phyloP scores from a whole-genome alignment of 1,284 basidiomycete genomes.

The Peniophora sp. region DNA sequence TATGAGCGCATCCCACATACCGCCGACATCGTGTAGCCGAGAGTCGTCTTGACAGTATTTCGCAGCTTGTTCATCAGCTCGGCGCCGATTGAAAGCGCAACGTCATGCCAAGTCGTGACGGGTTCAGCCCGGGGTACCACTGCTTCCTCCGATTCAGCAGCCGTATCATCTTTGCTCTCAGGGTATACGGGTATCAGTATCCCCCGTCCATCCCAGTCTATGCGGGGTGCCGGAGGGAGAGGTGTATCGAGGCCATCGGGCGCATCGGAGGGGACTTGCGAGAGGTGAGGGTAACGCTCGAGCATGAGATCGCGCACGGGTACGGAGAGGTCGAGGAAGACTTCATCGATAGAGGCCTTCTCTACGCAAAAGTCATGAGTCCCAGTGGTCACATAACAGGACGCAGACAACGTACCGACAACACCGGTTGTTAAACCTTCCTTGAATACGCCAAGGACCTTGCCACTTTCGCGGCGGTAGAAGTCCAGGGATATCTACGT shows the following conservation, averaged over 20 bases:
- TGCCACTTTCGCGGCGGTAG: slow-evolving; percentile 86
- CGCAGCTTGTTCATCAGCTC: slow-evolving; percentile 80
- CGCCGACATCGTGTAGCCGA: slow-evolving; percentile 94
- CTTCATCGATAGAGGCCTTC: slow-evolving; percentile 79
- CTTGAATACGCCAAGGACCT: slow-evolving; percentile 84
- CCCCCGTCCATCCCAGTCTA: slow-evolving; percentile 63
- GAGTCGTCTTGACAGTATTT: slow-evolving; percentile 56
- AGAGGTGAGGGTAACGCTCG: slow-evolving; percentile 70
- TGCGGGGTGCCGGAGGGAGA: slow-evolving; percentile 70
- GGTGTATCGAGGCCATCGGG: slow-evolving; percentile 72
- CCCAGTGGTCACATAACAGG: background rate
- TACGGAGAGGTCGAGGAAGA: slow-evolving; percentile 83
- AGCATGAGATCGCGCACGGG: slow-evolving; percentile 71
- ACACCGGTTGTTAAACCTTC: slow-evolving; percentile 68
- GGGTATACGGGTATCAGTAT: slow-evolving; percentile 63
- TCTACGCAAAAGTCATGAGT: slow-evolving; percentile 37
- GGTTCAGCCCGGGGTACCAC: background rate
- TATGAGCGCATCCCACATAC: slow-evolving; percentile 33
- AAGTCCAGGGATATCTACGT: slow-evolving; percentile 89
- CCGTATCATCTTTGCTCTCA: slow-evolving; percentile 20
- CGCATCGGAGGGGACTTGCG: slow-evolving; percentile 58
- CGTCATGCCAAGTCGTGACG: slow-evolving; percentile 82
- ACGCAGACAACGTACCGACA: slow-evolving; percentile 39
- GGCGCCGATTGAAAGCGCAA: slow-evolving; percentile 84
- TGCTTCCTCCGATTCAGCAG: slow-evolving; percentile 16